phyloP scores from a whole-genome alignment of 1,284 basidiomycete species.

The Ceratobasidium sp. region DNA sequence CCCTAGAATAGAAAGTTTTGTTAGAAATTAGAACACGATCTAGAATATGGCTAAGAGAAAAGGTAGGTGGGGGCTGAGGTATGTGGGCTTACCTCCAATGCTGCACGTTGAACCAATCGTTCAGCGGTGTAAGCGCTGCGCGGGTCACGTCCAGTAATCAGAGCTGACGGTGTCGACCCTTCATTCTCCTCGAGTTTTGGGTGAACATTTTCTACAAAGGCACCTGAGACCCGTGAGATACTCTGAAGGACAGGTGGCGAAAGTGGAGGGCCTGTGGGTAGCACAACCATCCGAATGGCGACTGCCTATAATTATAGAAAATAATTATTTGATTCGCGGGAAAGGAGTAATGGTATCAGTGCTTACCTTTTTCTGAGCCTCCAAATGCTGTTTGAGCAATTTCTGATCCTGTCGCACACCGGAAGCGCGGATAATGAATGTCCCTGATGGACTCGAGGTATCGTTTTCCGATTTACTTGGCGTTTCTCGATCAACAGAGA shows the following conservation, averaged over 20 bases:
- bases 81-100: constrained; percentile 13
- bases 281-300: neutral
- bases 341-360: neutral
- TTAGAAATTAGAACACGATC: neutral
- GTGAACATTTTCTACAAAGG: constrained; percentile 24
- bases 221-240: constrained; percentile 24
- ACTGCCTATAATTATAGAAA: constrained; percentile 7
- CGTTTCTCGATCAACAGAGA: constrained; percentile 27
- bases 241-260: constrained; percentile 2
- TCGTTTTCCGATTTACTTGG: neutral
- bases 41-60: neutral
- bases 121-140: constrained; percentile 36
- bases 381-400: constrained; percentile 18
- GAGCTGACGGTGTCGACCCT: neutral
- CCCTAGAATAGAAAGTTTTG: neutral
- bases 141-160: constrained; percentile 17
- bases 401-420: constrained; percentile 5
- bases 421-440: constrained; percentile 28
- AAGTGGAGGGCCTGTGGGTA: constrained; percentile 25
- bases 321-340: neutral
- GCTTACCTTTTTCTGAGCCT: constrained; percentile 19
- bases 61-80: too few species aligned
- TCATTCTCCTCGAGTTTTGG: neutral
- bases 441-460: neutral
- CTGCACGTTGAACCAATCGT: constrained; percentile 30